Evolutionary conservation across 176 grass and related monocot species (phyloP), one percentile per base, ranked within the genome.

Genomic region (Avena insularis): DNA sequence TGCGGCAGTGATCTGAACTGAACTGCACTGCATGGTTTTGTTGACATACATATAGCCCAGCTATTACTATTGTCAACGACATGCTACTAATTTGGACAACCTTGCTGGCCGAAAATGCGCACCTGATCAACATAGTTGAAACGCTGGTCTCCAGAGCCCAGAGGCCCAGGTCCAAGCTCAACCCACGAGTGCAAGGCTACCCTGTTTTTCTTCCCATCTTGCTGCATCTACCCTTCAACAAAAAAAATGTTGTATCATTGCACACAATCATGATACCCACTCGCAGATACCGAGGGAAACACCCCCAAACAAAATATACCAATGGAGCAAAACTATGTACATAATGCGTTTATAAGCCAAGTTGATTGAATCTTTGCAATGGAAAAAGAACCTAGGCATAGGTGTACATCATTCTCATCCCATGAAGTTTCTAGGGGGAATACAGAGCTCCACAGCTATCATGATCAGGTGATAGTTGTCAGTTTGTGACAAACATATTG

Each of bases 11-110:
- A 68, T 16, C 14, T 48, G 29, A 29, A 29, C 14, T 48, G 29
- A 29, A 29, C 29, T 5, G 65, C 65, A 9, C 3, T 68, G 66
- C 66, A 75, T 27, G 12, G 27, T 50, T 13, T 50, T 75, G 71
- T 48, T 5, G 11, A 72, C 20, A 45, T 45, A 19, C 15, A 69
- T 3, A 45, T 3, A 25, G 45, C 2, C 4, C n/a, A 74, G 25
- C n/a, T 49, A 19, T 46, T 72, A 47, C 40, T 46, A 47, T 71
- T 71, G 69, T 72, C 70, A 73, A 73, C 70, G 11, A 73, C 43
- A 71, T 45, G 55, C 55, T 57, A 20, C 55, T 20, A 45, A 19
- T 71, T 20, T 12, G 17, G 68, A 71, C 33, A 69, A 17, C 66
- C 62, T 65, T 5, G 25, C 62, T 40, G 36, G 68, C 40, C 40